Conservation (phyloP, 202 grass and related monocot genomes). For the Carex arenaria region DNA sequence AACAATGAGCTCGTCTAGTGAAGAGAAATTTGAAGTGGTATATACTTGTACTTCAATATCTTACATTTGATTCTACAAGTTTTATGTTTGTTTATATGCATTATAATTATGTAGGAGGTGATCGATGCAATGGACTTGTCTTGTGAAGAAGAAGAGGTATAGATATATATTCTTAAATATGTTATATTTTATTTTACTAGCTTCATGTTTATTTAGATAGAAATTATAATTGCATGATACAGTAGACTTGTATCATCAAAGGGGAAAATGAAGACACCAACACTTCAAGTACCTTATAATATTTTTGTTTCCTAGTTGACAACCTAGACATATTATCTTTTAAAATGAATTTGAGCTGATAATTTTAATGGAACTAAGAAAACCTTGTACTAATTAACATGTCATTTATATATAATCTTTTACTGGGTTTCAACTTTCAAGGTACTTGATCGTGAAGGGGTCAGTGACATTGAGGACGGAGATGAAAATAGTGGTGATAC, state of each 20-base stretch:
- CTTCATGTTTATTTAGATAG: no score
- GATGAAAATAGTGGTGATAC: background rate
- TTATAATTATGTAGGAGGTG: no score
- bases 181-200: no score
- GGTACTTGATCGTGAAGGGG: conserved; percentile 22
- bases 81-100: no score
- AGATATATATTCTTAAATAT: no score
- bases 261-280: no score
- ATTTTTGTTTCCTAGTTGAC: background rate
- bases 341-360: background rate
- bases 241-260: no score
- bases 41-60: background rate
- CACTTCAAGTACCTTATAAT: background rate
- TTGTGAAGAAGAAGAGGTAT: no score
- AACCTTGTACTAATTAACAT: conserved; percentile 5
- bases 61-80: no score
- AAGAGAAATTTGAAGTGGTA: conserved; percentile 23
- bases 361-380: background rate
- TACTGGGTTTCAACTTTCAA: conserved; percentile 20
- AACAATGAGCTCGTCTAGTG: no score
- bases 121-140: no score
- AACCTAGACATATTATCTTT: background rate
- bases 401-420: background rate
- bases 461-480: background rate
- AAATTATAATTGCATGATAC: no score